A percentile compares a stretch with the other conserved stretches of the same genome.
Conservation (phyloP, 2,329 filamentous ascomycete genomes). For the Huntiella savannae region DNA sequence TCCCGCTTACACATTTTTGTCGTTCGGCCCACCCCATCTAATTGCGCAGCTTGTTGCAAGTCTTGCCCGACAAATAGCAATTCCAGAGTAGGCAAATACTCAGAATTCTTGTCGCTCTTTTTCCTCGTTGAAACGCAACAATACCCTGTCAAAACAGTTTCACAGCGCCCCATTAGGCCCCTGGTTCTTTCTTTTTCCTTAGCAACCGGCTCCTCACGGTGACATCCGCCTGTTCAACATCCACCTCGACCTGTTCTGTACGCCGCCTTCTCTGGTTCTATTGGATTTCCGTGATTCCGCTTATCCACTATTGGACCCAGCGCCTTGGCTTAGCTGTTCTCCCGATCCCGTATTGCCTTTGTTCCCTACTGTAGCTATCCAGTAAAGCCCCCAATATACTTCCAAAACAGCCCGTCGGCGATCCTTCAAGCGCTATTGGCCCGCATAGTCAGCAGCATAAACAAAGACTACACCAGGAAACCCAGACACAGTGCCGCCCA, state of each 20-base stretch:
- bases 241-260: no score
- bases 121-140: no score
- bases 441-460: background rate
- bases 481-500: no score
- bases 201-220: background rate
- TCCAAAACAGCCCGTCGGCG: constrained; percentile 7
- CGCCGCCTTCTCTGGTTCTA: no score
- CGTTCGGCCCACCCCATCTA: no score
- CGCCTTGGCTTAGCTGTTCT: background rate
- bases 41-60: no score
- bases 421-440: constrained; percentile 7
- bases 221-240: no score
- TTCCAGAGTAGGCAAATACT: no score
- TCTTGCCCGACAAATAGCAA: no score
- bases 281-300: background rate
- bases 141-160: background rate
- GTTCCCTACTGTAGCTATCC: background rate
- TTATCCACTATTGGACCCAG: background rate
- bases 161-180: background rate
- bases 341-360: background rate
- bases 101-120: no score
- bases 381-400: constrained; percentile 2
- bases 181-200: background rate
- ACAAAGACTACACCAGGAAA: background rate
- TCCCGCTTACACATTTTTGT: no score